Evolutionary conservation across 1,284 basidiomycete species (phyloP).

Genomic region (Trametes versicolor): DNA sequence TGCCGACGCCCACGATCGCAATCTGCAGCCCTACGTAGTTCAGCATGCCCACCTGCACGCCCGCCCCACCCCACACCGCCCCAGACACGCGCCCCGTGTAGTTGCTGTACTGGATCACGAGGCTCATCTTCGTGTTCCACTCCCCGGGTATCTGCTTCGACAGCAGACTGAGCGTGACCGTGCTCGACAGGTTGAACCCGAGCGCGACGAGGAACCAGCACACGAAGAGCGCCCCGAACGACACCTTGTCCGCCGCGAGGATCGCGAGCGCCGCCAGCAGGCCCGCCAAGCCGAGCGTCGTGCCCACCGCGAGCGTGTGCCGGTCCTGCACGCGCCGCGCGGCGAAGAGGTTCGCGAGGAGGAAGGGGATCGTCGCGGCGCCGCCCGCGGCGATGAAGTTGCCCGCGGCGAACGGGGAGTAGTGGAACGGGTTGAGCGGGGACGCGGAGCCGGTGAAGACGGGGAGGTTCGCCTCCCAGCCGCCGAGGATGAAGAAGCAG

Average conservation of each 20-base stretch:
- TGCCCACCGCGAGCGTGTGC: conserved; percentile 63
- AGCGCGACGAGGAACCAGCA: conserved; percentile 78
- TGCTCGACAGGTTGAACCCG: conserved; percentile 76
- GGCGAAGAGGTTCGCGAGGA: conserved; percentile 66
- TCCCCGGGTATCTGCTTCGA: conserved; percentile 71
- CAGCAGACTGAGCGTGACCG: conserved; percentile 71
- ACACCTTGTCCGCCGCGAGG: conserved; percentile 51
- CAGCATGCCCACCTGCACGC: conserved; percentile 70
- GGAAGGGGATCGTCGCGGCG: conserved; percentile 69
- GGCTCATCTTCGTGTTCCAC: conserved; percentile 67
- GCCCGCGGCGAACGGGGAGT: conserved; percentile 70
- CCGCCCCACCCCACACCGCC: conserved; percentile 74
- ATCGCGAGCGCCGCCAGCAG: conserved; percentile 62
- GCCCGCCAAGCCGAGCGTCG: conserved; percentile 59
- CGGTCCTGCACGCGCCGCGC: conserved; percentile 70
- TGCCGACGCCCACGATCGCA: conserved; percentile 66
- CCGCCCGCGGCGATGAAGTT: conserved; percentile 79
- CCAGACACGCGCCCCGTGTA: conserved; percentile 70
- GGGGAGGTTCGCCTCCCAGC: conserved; percentile 78
- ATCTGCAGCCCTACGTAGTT: conserved; percentile 72
- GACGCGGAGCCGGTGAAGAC: conserved; percentile 59
- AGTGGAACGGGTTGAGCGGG: conserved; percentile 53
- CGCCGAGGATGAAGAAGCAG: conserved; percentile 77
- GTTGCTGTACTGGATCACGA: conserved; percentile 75
- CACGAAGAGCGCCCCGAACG: conserved; percentile 63